Conservation (phyloP, 805 yeast genomes). For the Ogataea polymorpha region DNA sequence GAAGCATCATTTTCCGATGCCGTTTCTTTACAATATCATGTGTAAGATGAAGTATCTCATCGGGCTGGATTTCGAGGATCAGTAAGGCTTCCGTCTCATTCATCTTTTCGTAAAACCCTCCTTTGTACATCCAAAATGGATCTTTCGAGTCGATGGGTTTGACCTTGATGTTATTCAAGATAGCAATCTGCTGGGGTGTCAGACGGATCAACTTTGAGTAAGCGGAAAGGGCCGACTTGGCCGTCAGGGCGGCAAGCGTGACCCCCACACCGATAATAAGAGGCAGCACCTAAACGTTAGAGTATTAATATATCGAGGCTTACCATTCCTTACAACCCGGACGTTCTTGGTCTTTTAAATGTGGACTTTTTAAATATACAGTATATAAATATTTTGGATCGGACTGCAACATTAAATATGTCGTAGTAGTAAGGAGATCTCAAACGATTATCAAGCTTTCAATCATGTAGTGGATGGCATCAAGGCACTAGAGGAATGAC, state of each 20-base stretch:
- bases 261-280: conserved; percentile 54
- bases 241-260: conserved; percentile 48
- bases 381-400: too few species aligned
- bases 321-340: conserved; percentile 1
- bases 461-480: too few species aligned
- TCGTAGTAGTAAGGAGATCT: too few species aligned
- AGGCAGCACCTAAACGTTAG: conserved; percentile 42
- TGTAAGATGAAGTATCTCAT: conserved; percentile 50
- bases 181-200: conserved; percentile 38
- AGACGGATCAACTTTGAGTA: conserved; percentile 29
- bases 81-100: conserved; percentile 68
- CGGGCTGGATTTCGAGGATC: conserved; percentile 55
- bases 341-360: neutral
- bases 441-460: too few species aligned
- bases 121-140: conserved; percentile 42
- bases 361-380: neutral
- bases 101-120: conserved; percentile 66
- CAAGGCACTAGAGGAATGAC: neutral
- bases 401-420: too few species aligned
- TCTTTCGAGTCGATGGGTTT: conserved; percentile 10
- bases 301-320: neutral
- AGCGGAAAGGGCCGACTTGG: conserved; percentile 38
- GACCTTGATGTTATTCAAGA: conserved; percentile 35
- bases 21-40: conserved; percentile 56
- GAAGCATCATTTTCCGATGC: conserved; percentile 74